Evolutionary conservation across 805 yeast species (phyloP).

Genomic region (Pichia cabralensis): DNA sequence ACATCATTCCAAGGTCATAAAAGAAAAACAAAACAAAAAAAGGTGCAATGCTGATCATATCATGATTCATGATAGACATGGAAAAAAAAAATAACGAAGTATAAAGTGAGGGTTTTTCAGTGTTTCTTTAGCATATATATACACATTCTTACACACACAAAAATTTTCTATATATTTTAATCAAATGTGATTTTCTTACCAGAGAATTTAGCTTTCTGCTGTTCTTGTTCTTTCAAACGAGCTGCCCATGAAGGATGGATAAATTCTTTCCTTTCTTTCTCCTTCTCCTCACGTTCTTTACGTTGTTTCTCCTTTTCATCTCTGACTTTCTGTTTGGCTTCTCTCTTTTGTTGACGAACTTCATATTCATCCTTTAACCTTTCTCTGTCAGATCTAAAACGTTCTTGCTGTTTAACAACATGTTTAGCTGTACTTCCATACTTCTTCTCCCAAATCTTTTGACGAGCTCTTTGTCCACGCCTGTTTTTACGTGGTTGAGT

Average conservation of each 20-base stretch:
- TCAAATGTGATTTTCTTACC: slow-evolving; percentile 85
- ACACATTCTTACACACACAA: too few relatives aligned
- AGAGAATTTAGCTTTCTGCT: slow-evolving; percentile 51
- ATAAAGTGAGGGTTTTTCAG: too few relatives aligned
- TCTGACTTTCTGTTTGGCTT: slow-evolving; percentile 31
- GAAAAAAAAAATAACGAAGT: too few relatives aligned
- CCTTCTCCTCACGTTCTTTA: slow-evolving; percentile 10
- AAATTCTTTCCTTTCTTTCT: slow-evolving; percentile 7
- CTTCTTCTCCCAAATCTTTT: slow-evolving; percentile 91
- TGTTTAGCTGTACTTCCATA: slow-evolving; percentile 82
- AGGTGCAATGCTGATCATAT: too few relatives aligned
- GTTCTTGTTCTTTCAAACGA: slow-evolving; percentile 62
- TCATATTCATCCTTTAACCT: slow-evolving; percentile 57
- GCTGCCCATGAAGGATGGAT: slow-evolving; percentile 99
- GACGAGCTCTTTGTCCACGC: slow-evolving; percentile 95
- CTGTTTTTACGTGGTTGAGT: slow-evolving; percentile 65
- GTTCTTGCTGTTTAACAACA: slow-evolving; percentile 53
- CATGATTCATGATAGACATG: too few relatives aligned
- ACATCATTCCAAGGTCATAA: too few relatives aligned
- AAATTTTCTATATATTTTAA: too few relatives aligned
- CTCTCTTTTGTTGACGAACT: slow-evolving; percentile 62
- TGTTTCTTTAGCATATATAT: too few relatives aligned
- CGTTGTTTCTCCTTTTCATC: slow-evolving; percentile 11
- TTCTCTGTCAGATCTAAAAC: slow-evolving; percentile 45
- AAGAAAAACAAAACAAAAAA: too few relatives aligned